phyloP scores from a whole-genome alignment of 306 rosid genomes.

The Arachis hypogaea region DNA sequence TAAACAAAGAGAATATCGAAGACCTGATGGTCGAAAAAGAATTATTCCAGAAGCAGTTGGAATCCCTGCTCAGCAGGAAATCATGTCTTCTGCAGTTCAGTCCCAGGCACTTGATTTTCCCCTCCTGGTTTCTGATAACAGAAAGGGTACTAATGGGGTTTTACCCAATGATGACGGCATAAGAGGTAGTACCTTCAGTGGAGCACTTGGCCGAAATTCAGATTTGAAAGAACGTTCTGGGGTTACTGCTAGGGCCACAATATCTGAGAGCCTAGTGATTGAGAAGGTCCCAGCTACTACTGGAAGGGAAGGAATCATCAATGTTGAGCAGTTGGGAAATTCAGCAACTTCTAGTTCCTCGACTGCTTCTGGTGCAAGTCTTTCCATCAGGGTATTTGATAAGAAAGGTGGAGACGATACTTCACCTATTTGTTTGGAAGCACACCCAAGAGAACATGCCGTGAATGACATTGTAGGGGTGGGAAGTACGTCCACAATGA shows the following conservation, averaged over 20 bases:
- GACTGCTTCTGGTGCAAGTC: constrained; percentile 59
- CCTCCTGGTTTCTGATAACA: constrained; percentile 55
- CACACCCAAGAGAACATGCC: constrained; percentile 79
- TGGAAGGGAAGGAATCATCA: constrained; percentile 61
- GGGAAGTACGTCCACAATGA: constrained; percentile 72
- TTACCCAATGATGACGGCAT: constrained; percentile 51
- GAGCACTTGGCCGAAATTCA: constrained; percentile 51
- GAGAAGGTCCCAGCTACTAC: constrained; percentile 73
- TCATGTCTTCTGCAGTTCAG: constrained; percentile 61
- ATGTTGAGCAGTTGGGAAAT: constrained; percentile 69
- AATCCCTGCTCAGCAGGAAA: constrained; percentile 73
- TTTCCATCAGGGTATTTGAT: constrained; percentile 81
- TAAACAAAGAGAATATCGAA: constrained; percentile 95
- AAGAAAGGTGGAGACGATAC: constrained; percentile 74
- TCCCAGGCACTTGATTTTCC: constrained; percentile 68
- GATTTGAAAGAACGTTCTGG: constrained; percentile 79
- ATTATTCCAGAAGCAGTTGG: constrained; percentile 99
- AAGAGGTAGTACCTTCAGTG: constrained; percentile 62
- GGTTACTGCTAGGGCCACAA: constrained; percentile 79
- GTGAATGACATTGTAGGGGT: constrained; percentile 72
- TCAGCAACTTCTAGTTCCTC: constrained; percentile 56
- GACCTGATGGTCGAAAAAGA: constrained; percentile 97
- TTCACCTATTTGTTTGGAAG: constrained; percentile 83
- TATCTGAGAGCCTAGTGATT: constrained; percentile 82
- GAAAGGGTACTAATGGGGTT: constrained; percentile 57